Evolutionary conservation across 345 rosid genomes (phyloP), one percentile per base, ranked within the genome.

Genomic region (Limnanthes douglasii): DNA sequence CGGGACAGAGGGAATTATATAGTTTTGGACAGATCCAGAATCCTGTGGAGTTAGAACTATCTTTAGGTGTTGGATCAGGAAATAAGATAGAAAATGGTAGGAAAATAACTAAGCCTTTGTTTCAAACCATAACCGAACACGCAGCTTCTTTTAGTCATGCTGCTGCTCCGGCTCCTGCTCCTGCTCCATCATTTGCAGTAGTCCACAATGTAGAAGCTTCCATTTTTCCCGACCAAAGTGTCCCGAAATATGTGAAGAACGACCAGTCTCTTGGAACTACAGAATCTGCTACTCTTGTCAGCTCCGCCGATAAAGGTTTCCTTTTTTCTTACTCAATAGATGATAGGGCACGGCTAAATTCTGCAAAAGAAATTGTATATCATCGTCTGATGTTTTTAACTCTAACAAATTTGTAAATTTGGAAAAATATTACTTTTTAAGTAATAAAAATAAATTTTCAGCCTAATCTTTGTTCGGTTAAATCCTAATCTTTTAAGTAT

Each of bases 21-120:
- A 26, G 18, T 31, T 27, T 5, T 5, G 31, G 21, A 28, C n/a
- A 24, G 14, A 20, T 37, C 17, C 31, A 49, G 12, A 46, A 42
- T 34, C 6, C 54, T 25, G 36, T 29, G 45, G 62, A 58, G 12
- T 53, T 72, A 57, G 50, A 50, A 22, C 72, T 68, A 44, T 62
- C 75, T 24, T 57, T 68, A 23, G 35, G 37, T 28, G 34, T 31
- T 44, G 56, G 59, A 46, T 47, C 2, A 28, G 53, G 43, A 14
- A 21, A 39, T 15, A 51, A 30, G 16, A 54, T 21, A 47, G 24
- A 22, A 15, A 37, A 37, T 37, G 47, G 32, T 25, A 12, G 34
- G 25, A 37, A 6, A 15, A 31, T 27, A 38, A 28, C 18, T 24
- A 24, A 32, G 37, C 37, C 51, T 31, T 39, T 31, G 28, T 39